Evolutionary conservation across 1,284 basidiomycete species (phyloP).

Genomic region (Ganoderma lucidum): DNA sequence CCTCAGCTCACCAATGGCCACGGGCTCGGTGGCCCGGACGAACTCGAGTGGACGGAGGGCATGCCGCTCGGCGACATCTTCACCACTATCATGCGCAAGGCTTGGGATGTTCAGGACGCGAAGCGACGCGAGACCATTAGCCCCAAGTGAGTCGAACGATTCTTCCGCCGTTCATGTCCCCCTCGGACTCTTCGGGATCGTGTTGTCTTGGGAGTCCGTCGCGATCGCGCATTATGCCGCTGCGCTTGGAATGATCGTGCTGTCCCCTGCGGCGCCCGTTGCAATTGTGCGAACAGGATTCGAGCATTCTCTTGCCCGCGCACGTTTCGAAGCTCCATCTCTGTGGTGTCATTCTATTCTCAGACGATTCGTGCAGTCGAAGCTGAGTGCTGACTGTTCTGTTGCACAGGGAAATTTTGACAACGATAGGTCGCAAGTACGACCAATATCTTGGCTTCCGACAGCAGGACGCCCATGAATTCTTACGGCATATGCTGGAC

Average conservation of each 20-base stretch:
- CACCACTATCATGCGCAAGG: conserved; percentile 59
- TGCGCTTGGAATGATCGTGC: not conserved
- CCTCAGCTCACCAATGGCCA: conserved; percentile 75
- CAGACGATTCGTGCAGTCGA: not conserved
- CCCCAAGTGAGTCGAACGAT: conserved; percentile 60
- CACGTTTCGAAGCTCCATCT: not conserved
- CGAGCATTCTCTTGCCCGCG: not conserved
- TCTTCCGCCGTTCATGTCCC: not conserved
- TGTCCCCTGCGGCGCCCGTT: not conserved
- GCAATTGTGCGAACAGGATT: not conserved
- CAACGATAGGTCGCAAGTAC: conserved; percentile 82
- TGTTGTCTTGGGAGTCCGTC: not conserved
- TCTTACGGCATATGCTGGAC: conserved; percentile 88
- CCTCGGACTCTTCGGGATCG: conserved; percentile 2
- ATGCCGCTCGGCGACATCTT: conserved; percentile 76
- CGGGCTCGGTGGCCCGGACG: conserved; percentile 56
- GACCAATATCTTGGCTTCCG: conserved; percentile 92
- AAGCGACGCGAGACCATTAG: conserved; percentile 60
- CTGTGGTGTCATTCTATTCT: not conserved
- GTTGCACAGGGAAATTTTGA: conserved; percentile 60
- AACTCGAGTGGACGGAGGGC: conserved; percentile 58
- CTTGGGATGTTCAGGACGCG: conserved; percentile 66
- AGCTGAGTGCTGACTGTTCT: not conserved
- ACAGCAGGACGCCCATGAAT: conserved; percentile 96
- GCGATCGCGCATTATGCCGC: not conserved